A percentile compares a stretch with the other conserved stretches of the same genome.
Conservation (phyloP, 2,329 filamentous ascomycete species). For the Huntiella omanensis region DNA sequence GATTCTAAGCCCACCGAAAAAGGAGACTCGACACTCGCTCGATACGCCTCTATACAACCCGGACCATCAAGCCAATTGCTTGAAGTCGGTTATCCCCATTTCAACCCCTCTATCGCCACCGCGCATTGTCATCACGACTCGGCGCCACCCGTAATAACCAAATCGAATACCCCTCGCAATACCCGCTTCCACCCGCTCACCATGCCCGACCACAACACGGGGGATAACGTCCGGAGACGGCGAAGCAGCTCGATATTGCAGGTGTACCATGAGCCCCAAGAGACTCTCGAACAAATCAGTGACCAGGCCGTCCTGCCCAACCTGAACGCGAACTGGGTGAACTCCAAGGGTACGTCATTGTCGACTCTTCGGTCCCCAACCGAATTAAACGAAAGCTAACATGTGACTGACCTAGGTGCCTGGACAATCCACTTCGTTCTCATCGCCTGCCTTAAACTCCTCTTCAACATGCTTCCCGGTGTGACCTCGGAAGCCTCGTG, state of each 20-base stretch:
- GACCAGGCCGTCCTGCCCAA: conserved; percentile 92
- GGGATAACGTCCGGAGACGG: conserved; percentile 57
- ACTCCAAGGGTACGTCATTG: conserved; percentile 62
- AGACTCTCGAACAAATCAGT: conserved; percentile 93
- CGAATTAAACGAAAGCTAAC: conserved; percentile 1
- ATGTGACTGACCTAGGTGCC: conserved; percentile 42
- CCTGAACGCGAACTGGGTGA: conserved; percentile 96
- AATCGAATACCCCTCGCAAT: conserved; percentile 21
- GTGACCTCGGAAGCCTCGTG: conserved; percentile 96
- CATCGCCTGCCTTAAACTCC: conserved; percentile 79
- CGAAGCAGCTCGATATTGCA: conserved; percentile 83
- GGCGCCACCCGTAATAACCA: conserved; percentile 13
- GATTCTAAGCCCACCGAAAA: conserved; percentile 20
- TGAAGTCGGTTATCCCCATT: conserved; percentile 61
- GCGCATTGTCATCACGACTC: conserved; percentile 58
- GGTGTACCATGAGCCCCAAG: conserved; percentile 90
- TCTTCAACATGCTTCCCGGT: conserved; percentile 91
- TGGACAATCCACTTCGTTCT: conserved; percentile 96
- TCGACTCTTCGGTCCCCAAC: background rate
- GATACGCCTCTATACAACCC: no score
- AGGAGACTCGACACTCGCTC: no score
- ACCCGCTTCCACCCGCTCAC: conserved; percentile 17
- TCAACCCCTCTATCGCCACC: conserved; percentile 78
- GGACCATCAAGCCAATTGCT: no score
- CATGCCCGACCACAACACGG: conserved; percentile 35